A percentile compares a stretch with the other conserved stretches of the same genome.
phyloP scores from a whole-genome alignment of 2,329 filamentous ascomycete genomes.

The Thielaviopsis euricoi region DNA sequence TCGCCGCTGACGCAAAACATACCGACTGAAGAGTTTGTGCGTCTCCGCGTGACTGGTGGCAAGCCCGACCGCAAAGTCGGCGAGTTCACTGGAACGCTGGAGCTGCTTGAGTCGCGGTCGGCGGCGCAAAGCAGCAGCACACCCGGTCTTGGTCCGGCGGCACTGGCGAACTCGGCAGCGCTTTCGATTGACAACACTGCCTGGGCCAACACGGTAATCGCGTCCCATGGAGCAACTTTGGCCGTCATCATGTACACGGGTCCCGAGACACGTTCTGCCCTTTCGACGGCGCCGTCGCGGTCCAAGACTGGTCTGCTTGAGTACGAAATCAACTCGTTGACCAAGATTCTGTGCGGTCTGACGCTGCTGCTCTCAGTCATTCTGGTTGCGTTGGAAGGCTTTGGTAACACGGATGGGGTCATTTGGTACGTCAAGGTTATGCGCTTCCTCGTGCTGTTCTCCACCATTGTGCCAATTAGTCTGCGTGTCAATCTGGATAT shows the following conservation, averaged over 20 bases:
- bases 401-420: conserved; percentile 47
- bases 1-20: conserved; percentile 75
- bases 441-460: conserved; percentile 95
- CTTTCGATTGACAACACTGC: conserved; percentile 93
- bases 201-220: conserved; percentile 95
- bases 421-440: conserved; percentile 94
- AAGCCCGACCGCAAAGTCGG: conserved; percentile 91
- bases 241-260: conserved; percentile 92
- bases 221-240: conserved; percentile 75
- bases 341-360: conserved; percentile 84
- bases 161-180: conserved; percentile 41
- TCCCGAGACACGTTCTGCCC: conserved; percentile 77
- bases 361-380: conserved; percentile 76
- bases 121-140: conserved; percentile 25
- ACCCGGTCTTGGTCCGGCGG: conserved; percentile 12
- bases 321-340: conserved; percentile 91
- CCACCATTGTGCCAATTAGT: conserved; percentile 97
- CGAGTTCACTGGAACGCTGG: conserved; percentile 80
- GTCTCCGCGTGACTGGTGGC: conserved; percentile 59
- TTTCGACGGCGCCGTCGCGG: conserved; percentile 80
- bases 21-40: conserved; percentile 51
- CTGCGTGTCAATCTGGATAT: conserved; percentile 91
- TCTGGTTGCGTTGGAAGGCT: conserved; percentile 74
- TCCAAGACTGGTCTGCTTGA: conserved; percentile 91
- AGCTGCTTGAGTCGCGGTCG: conserved; percentile 44